Evolutionary conservation across 1,284 basidiomycete genomes (phyloP), one percentile per base, ranked within the genome.

Genomic region (Ceratobasidium sp.): DNA sequence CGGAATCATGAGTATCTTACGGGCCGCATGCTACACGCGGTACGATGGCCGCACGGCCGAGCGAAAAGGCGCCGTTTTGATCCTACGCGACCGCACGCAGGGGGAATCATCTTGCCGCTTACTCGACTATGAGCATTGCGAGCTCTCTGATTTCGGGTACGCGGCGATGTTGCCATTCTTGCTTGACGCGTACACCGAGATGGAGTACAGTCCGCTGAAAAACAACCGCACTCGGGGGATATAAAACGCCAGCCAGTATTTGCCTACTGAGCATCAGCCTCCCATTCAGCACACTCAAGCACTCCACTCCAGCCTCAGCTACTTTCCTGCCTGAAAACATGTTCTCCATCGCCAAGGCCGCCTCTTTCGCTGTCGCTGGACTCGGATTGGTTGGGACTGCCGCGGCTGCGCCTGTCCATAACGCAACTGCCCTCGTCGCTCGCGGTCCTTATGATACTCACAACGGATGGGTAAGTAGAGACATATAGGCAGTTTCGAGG

Each of bases 361-460:
- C 44, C 23, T 46, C 74, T 18, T 41, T 66, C 6, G 23, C 64
- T 18, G 64, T 67, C 50, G 41, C 52, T 59, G 38, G 35, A 5
- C 62, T 76, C 54, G 74, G 74, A n/a, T 12, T 76, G 1, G 38
- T 59, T 48, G 74, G 74, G 27, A 57, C 27, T 35, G 64, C 52
- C 1, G 54, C 27, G 5, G 64, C 74, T 20, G 74, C 64, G 12
- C 74, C 74, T n/a, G 64, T 76, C 23, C 74, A 67, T 8, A 76
- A 76, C 33, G 52, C 50, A 3, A 76, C 74, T 46, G 16, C 18
- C 8, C 71, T 75, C 12, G 60, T 65, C 48, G 74, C 74, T 38
- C 74, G 74, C 41, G 74, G 62, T 30, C 74, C 74, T 5, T 76
- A 76, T 23, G 74, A 76, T 33, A 76, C 74, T n/a, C 74, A 76